Base-by-base conservation (phyloP, 2,329 filamentous ascomycete genomes). In the Trichoderma gracile region DNA sequence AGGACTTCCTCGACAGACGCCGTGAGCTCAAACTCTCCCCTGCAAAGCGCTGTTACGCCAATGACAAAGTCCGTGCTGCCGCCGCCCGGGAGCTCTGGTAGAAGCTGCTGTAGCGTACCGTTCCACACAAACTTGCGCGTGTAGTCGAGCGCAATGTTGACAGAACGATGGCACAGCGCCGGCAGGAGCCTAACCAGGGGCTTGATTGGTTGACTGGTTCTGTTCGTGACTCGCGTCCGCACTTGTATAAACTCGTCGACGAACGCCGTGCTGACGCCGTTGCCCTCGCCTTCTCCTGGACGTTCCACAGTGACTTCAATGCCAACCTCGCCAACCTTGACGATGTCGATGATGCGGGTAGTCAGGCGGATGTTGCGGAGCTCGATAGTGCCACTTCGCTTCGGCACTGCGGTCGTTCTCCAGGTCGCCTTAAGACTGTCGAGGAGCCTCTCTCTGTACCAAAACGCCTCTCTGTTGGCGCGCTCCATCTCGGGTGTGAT, bases 381-480 rank as follows among this genome's bases (percentile, higher is more conserved):
- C 72, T 96, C 92, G 58, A 97, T 84, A 1, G 80, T 81, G 3
- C 93, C 93, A 52, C 80, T 78, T 45, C 89, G 83, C 52, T 78
- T 75, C 0, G 80, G 79, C 1, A 79, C 79, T 1, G 80, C 79
- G 1, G 69, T 79, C 0, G 86, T 86, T 63, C 80, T 85, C 93
- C 93, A 97, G 0, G 82, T 85, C 0, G 89, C 92, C 27, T 82
- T 82, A 10, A 97, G 78, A 47, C 82, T 81, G 66, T 89, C 88
- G 3, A 97, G 82, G 2, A 97, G 83, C 72, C 86, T 87, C 74
- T 96, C 91, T 17, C 93, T 86, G 75, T 92, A 97, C 93, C 93
- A 97, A 74, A 97, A 97, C 0, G 89, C 87, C 77, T 97, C 92
- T 58, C 93, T 84, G 66, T 84, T 89, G 14, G 87, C 85, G 40